These are phyloP conservation scores for Epichloe gansuensis DNA, from an alignment of 2,329 filamentous ascomycete genomes.

Conservation along the genomic window DNA sequence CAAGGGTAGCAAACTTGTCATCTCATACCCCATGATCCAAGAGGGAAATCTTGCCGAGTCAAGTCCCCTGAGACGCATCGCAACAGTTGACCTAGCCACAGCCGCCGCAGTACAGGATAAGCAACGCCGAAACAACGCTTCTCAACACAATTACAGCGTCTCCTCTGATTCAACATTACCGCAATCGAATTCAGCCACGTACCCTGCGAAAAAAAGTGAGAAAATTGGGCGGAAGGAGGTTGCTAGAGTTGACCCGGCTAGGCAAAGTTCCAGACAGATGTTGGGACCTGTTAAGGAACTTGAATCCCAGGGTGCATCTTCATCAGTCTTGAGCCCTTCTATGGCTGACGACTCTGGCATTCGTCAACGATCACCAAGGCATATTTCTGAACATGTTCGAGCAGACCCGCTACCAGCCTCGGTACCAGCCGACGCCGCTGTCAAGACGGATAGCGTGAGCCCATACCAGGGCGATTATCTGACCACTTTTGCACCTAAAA, in stretches of 20 bases:
- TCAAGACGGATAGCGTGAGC: background rate
- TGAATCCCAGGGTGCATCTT: slow-evolving; percentile 11
- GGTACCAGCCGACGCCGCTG: background rate
- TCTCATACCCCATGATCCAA: slow-evolving; percentile 36
- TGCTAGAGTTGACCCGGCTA: background rate
- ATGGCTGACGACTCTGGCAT: slow-evolving; percentile 26
- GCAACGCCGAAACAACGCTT: slow-evolving; percentile 24
- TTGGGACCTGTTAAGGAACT: slow-evolving; percentile 3
- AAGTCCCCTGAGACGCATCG: slow-evolving; percentile 31
- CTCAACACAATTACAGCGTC: slow-evolving; percentile 15
- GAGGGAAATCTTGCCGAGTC: slow-evolving; percentile 15
- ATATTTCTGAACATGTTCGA: slow-evolving; percentile 11
- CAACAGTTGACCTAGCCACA: slow-evolving; percentile 36
- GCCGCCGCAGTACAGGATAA: slow-evolving; percentile 34
- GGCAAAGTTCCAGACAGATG: background rate
- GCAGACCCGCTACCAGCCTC: background rate
- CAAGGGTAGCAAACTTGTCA: slow-evolving; percentile 28
- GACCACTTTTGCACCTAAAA: background rate
- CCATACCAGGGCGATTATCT: background rate
- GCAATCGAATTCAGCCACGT: background rate
- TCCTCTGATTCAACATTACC: background rate
- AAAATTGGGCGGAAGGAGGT: slow-evolving; percentile 28
- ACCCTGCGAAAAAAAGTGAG: slow-evolving; percentile 5
- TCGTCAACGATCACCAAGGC: slow-evolving; percentile 38
- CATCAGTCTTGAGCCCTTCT: slow-evolving; percentile 26